Evolutionary conservation across 192 early-diverging fungal genomes (phyloP), one percentile per base, ranked within the genome.

Genomic region (Radiomyces spectabilis): DNA sequence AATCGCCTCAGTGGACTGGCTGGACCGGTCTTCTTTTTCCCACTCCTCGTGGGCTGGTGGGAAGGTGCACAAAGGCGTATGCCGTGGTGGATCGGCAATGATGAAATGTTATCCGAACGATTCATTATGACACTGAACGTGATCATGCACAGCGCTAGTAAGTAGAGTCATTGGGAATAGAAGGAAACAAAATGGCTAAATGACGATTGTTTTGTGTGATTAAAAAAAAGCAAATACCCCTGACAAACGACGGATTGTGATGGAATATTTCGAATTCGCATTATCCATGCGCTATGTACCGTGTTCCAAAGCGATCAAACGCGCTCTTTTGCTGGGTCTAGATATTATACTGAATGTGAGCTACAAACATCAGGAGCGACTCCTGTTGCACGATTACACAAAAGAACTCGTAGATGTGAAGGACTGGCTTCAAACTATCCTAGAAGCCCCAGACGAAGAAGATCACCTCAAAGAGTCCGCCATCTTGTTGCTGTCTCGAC

Each of bases 11-110:
- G 41, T 41, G 60, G 52, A 32, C 25, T 59, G n/a, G 57, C 51
- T 9, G 49, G 55, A 1, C 33, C 37, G 12, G 16, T 44, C 7
- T 65, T 65, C 41, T 65, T 65, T 39, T 59, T 51, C 9, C 63
- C 63, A 4, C 41, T 65, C 21, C n/a, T 65, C 6, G 35, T 47
- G 30, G 63, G 63, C 3, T 65, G 63, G 63, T 65, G 63, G 63
- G 63, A 58, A 41, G 55, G 50, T 9, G 35, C 41, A 4, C 49
- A 59, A 40, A 41, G 33, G 4, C 33, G 51, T 12, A 25, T 51
- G 35, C 52, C 41, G 63, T 59, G 43, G 35, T 62, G 60, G 60
- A 31, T 62, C 12, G 37, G 42, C 12, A 38, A 55, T 19, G 34
- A 53, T 41, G 42, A 45, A 10, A 19, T 62, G 35, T 27, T 62